Base-by-base conservation (phyloP, 441 rosid genomes). In the Caryocar brasiliense region DNA sequence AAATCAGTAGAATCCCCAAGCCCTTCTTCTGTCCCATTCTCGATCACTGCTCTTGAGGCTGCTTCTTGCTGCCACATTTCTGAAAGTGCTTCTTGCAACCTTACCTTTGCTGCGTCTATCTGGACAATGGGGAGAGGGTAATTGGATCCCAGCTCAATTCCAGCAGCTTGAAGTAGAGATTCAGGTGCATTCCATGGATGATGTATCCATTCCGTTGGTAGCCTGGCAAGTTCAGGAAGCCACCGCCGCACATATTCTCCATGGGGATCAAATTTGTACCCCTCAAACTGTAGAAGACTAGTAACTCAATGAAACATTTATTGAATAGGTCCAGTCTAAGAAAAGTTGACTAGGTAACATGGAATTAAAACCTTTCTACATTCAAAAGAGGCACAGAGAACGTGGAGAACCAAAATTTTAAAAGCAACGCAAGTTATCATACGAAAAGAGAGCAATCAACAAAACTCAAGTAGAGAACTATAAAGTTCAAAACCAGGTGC, bases 141-240 rank as follows among this genome's bases (percentile, higher is more conserved):
- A 63, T 87, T 92, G 40, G 96, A 92, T 39, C 96, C 96, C 3
- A 87, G 92, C 75, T 92, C 96, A 14, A 92, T 80, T 56, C 96
- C 98, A 27, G 95, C 96, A 53, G 95, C 96, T 65, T 83, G 89
- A 54, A 87, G 95, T 5, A 92, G 87, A 3, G 80, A 74, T 47
- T 80, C 89, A 48, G 98, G 96, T 36, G 98, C 87, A 52, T 85
- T 81, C 98, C 98, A 92, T 0, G 98, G 98, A 58, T 92, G 98
- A 67, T 92, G 96, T 57, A 92, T 87, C 98, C 96, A 92, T 58
- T 92, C 96, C 12, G 96, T 87, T n/a, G 96, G 96, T 41, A 92
- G 82, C 59, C 98, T 84, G 2, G 96, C 77, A 49, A 92, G 94
- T 47, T 92, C 96, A 8, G 96, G 96, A 58, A 87, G 98, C 98